Evolutionary conservation across 768 basidiomycete species (phyloP), one percentile per base, ranked within the genome.

Genomic region (Dentipellis sp.): DNA sequence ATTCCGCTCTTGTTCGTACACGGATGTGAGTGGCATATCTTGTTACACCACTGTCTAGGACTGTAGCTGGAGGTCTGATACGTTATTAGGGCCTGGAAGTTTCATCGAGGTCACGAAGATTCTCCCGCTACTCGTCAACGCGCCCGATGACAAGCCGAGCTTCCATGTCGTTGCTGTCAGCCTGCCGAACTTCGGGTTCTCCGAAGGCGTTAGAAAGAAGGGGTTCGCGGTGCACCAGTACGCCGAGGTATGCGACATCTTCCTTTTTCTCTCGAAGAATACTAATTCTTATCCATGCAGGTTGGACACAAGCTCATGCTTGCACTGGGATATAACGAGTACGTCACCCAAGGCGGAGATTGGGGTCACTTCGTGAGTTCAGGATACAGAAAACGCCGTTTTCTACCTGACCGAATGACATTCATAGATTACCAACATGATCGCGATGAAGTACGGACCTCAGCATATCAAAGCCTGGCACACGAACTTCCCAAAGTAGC

Each of bases 51-150:
- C 4, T 10, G 14, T 19, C 14, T 10, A 19, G 5, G 22, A n/a
- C n/a, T n/a, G n/a, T n/a, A n/a, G 51, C 12, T 34, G 23, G 12
- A 10, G 5, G 17, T 12, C 22, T 38, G n/a, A n/a, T n/a, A n/a
- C n/a, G n/a, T n/a, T n/a, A n/a, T n/a, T 54, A 80, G 80, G 81
- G 81, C 78, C 80, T 0, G 80, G 81, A 56, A 72, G 74, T 48
- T 79, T 81, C 63, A 47, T 75, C 34, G 80, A 82, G 65, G 74
- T 73, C 8, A 61, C 66, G 8, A 52, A 39, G 51, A 38, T 68
- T 12, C 52, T 68, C 38, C 66, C 67, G 3, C 38, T 68, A 8
- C 48, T 68, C 34, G 66, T 65, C 7, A 47, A 19, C 3, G 40
- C 36, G 3, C 40, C 53, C 3, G 21, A 57, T 7, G 57, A 60